Percentiles rank a stretch among this genome's conserved stretches.
Evolutionary conservation across 2,329 filamentous ascomycete species (phyloP).

Genomic region (Talaromyces sp.): DNA sequence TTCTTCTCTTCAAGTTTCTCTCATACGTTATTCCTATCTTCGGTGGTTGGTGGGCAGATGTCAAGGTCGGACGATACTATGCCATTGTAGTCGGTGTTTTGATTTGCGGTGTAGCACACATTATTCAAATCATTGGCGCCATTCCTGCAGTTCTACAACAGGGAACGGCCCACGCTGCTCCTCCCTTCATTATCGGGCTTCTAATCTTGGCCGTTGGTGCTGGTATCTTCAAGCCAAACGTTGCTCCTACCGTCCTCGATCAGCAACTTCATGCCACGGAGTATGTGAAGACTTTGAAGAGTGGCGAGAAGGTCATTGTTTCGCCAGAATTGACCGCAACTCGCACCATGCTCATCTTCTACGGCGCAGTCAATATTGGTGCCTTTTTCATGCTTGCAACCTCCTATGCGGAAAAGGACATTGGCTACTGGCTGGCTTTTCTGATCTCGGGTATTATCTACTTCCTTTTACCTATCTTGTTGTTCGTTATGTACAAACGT

Average conservation of each 20-base stretch:
- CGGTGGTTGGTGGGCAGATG: slow-evolving; percentile 62
- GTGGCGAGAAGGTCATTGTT: slow-evolving; percentile 62
- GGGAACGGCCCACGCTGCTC: slow-evolving; percentile 28
- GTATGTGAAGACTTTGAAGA: slow-evolving; percentile 51
- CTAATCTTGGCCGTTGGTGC: slow-evolving; percentile 37
- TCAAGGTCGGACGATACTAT: slow-evolving; percentile 63
- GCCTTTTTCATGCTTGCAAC: slow-evolving; percentile 58
- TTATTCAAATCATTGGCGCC: slow-evolving; percentile 52
- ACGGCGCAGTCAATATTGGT: slow-evolving; percentile 67
- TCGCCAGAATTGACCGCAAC: slow-evolving; percentile 64
- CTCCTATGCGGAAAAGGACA: slow-evolving; percentile 70
- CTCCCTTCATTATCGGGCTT: slow-evolving; percentile 37
- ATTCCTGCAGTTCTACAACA: slow-evolving; percentile 39
- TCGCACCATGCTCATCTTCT: slow-evolving; percentile 64
- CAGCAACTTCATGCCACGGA: slow-evolving; percentile 59
- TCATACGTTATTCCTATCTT: slow-evolving; percentile 57
- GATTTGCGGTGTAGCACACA: slow-evolving; percentile 53
- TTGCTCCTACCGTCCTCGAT: slow-evolving; percentile 66
- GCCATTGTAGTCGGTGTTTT: slow-evolving; percentile 62
- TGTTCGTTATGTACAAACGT: slow-evolving; percentile 30
- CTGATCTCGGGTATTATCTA: slow-evolving; percentile 28
- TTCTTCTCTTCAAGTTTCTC: slow-evolving; percentile 60
- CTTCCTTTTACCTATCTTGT: slow-evolving; percentile 33
- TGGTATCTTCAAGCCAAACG: slow-evolving; percentile 61
- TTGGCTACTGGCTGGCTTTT: slow-evolving; percentile 48